phyloP scores from a whole-genome alignment of 306 rosid species.

The Rosa rugosa region DNA sequence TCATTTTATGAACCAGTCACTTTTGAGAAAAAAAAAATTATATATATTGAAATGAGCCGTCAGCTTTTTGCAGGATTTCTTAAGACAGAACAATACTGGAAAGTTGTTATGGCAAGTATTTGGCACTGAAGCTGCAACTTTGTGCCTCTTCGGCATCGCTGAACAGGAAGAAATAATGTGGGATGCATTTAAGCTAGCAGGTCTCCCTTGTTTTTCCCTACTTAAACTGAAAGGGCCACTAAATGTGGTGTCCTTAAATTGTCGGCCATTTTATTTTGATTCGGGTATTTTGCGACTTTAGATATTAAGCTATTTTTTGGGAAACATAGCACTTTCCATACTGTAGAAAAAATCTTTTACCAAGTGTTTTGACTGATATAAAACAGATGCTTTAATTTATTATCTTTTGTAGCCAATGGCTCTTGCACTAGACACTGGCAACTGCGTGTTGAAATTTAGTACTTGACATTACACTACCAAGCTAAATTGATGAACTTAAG shows the following conservation, averaged over 20 bases:
- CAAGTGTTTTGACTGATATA: neutral
- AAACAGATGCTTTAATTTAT: neutral
- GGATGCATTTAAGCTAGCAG: constrained; percentile 78
- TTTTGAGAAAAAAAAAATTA: neutral
- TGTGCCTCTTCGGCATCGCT: constrained; percentile 80
- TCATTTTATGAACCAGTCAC: constrained; percentile 7
- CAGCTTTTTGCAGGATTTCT: constrained; percentile 65
- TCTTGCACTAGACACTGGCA: constrained; percentile 4
- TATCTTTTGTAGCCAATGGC: neutral
- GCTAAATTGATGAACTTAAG: neutral
- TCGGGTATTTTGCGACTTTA: neutral
- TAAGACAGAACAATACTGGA: constrained; percentile 92
- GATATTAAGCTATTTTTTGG: neutral
- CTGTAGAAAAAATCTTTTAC: neutral
- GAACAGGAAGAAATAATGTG: constrained; percentile 94
- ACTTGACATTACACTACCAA: constrained; percentile 6
- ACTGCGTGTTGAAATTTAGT: constrained; percentile 21
- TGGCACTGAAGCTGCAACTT: constrained; percentile 74
- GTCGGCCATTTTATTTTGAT: constrained; percentile 1
- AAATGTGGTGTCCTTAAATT: neutral
- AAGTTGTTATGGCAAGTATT: constrained; percentile 84
- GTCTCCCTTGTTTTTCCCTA: constrained; percentile 32
- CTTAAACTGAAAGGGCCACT: constrained; percentile 12
- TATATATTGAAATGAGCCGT: constrained; percentile 10
- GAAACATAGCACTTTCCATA: constrained; percentile 11